These are phyloP conservation scores for Rostrohypoxylon terebratum DNA, from an alignment of 495 filamentous ascomycete genomes.

Conservation along the genomic window DNA sequence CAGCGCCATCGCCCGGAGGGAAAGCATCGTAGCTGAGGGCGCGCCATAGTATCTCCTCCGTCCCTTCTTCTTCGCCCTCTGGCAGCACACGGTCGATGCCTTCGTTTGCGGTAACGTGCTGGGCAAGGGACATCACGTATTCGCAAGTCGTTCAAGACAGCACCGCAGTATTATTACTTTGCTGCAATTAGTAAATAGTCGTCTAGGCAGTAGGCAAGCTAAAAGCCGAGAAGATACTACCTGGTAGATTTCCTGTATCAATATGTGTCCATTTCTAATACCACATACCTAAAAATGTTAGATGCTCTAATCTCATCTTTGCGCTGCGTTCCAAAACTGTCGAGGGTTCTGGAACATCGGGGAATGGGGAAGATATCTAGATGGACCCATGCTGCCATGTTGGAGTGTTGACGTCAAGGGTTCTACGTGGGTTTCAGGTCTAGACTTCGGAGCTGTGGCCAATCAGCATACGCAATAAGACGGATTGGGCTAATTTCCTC, in stretches of 20 bases:
- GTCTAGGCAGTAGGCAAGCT: too few relatives aligned
- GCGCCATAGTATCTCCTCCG: conserved; percentile 41
- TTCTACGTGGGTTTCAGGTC: conserved; percentile 14
- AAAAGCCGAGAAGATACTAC: not conserved
- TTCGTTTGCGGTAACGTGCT: conserved; percentile 48
- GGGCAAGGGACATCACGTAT: conserved; percentile 32
- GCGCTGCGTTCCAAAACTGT: not conserved
- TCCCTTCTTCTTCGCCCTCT: conserved; percentile 31
- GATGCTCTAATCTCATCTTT: not conserved
- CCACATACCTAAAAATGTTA: not conserved
- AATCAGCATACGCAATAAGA: not conserved
- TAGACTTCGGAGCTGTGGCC: not conserved
- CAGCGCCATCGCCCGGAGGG: conserved; percentile 23
- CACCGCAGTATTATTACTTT: not conserved
- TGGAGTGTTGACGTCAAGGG: conserved; percentile 41
- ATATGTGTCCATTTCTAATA: not conserved
- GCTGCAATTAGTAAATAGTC: not conserved
- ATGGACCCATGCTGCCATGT: conserved; percentile 21
- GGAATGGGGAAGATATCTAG: conserved; percentile 20
- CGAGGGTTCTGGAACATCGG: conserved; percentile 26
- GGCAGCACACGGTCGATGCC: conserved; percentile 48
- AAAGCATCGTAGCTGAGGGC: conserved; percentile 46
- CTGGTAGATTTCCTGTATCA: not conserved
- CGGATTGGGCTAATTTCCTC: not conserved
- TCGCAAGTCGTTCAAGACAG: not conserved